Base-by-base conservation (phyloP, 495 filamentous ascomycete genomes). In the Aspergillus bertholletiae region DNA sequence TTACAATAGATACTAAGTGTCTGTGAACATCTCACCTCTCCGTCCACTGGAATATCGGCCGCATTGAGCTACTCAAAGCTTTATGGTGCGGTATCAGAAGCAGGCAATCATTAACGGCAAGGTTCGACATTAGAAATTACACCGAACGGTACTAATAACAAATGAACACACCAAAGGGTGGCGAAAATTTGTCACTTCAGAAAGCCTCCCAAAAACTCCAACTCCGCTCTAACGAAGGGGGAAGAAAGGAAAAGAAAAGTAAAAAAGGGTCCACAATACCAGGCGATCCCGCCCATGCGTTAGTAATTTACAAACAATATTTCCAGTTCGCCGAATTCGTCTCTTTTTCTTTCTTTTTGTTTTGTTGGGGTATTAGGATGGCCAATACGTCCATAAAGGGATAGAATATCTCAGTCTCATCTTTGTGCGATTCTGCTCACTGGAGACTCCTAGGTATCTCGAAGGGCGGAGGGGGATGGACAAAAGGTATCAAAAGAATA, bases 291-390 rank as follows among this genome's bases (percentile, higher is more conserved):
- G 64, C 67, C 67, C 73, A 70, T 62, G 68, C 71, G 73, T 73
- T 73, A 72, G 60, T 75, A 75, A 69, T 75, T 67, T 74, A 75
- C 68, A 75, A 45, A 57, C n/a, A 63, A 59, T 8, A 52, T 17
- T 35, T 41, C 17, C n/a, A 26, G 30, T 49, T 55, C 35, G 41
- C 43, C 17, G 7, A n/a, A n/a, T n/a, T n/a, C n/a, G n/a, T n/a
- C n/a, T n/a, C n/a, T n/a, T n/a, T n/a, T n/a, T n/a, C n/a, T n/a
- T 22, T 15, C 18, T 43, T 43, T 22, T 43, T 18, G 13, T 37
- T n/a, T n/a, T n/a, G n/a, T n/a, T n/a, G n/a, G n/a, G n/a, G n/a
- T n/a, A n/a, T n/a, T n/a, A n/a, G n/a, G 13, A 37, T 12, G 13
- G 13, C 17, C 39, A 7, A 15, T 43, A 18, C 21, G 39, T 18